Evolutionary conservation across 225 moss, liverwort and hornwort genomes (phyloP).

Genomic region (Polytrichum formosum): DNA sequence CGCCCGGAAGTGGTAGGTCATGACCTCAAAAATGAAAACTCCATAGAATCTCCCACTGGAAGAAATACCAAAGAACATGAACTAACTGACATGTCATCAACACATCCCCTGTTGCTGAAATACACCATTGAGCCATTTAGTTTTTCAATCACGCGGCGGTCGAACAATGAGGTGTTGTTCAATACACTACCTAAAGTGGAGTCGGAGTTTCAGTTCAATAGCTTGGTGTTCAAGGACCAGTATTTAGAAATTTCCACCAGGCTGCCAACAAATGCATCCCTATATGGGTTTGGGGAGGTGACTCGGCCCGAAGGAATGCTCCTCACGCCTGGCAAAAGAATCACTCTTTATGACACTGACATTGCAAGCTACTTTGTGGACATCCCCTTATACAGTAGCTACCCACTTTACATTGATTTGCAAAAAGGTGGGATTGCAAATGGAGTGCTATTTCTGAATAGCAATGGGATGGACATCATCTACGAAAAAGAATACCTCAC

Average conservation of each 20-base stretch:
- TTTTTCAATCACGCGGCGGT: slow-evolving; percentile 55
- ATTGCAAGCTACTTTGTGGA: slow-evolving; percentile 36
- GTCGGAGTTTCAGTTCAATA: slow-evolving; percentile 19
- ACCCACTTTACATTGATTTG: slow-evolving; percentile 69
- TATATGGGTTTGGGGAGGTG: slow-evolving; percentile 77
- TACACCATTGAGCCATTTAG: slow-evolving; percentile 66
- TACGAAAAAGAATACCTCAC: slow-evolving; percentile 54
- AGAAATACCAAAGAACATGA: not conserved
- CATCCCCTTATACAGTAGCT: slow-evolving; percentile 65
- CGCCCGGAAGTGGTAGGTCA: slow-evolving; percentile 17
- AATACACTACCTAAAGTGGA: slow-evolving; percentile 28
- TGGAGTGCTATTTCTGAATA: slow-evolving; percentile 75
- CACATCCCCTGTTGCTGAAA: slow-evolving; percentile 37
- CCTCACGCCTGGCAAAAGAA: slow-evolving; percentile 41
- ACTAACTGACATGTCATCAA: not conserved
- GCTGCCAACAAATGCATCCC: slow-evolving; percentile 36
- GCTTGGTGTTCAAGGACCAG: slow-evolving; percentile 79
- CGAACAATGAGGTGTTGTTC: slow-evolving; percentile 63
- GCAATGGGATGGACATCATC: slow-evolving; percentile 84
- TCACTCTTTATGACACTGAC: slow-evolving; percentile 74
- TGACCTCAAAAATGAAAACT: not conserved
- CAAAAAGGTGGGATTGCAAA: slow-evolving; percentile 52
- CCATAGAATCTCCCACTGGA: not conserved
- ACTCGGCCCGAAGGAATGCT: slow-evolving; percentile 59
- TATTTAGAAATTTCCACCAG: slow-evolving; percentile 69